phyloP scores from a whole-genome alignment of 2,329 filamentous ascomycete species.

The Paecilomyces formosus region DNA sequence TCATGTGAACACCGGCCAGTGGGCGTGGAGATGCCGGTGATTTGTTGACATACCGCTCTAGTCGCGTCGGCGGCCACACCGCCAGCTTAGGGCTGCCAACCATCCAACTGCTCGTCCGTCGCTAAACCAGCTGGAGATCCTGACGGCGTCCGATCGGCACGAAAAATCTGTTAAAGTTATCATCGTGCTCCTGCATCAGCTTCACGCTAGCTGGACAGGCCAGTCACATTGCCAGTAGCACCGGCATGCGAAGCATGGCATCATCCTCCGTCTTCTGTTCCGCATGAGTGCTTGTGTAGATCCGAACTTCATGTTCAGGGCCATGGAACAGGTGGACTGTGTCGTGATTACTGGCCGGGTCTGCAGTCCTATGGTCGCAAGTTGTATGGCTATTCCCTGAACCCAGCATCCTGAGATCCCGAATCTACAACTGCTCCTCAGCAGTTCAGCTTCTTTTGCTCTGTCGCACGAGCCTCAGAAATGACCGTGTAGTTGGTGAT shows the following conservation, averaged over 20 bases:
- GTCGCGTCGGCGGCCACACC: neutral
- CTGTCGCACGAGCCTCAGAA: neutral
- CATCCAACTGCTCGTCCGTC: neutral
- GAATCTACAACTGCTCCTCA: neutral
- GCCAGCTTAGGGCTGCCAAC: neutral
- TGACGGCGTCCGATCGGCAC: neutral
- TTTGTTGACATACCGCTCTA: neutral
- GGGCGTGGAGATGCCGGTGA: neutral
- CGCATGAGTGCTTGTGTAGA: neutral
- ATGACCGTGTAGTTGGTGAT: neutral
- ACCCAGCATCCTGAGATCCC: neutral
- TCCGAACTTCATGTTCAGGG: neutral
- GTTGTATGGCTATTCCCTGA: neutral
- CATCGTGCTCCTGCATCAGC: slow-evolving; percentile 1
- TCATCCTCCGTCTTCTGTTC: neutral
- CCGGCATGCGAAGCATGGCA: neutral
- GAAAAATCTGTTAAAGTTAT: neutral
- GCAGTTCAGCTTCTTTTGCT: neutral
- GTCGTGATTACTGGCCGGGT: neutral
- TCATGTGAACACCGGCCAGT: slow-evolving; percentile 1
- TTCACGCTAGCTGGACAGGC: neutral
- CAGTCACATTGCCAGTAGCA: neutral
- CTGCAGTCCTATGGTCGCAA: neutral
- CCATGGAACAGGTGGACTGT: neutral
- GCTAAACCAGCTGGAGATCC: neutral